Conservation (phyloP, 2,329 filamentous ascomycete genomes). For the Colletotrichum acutatum region DNA sequence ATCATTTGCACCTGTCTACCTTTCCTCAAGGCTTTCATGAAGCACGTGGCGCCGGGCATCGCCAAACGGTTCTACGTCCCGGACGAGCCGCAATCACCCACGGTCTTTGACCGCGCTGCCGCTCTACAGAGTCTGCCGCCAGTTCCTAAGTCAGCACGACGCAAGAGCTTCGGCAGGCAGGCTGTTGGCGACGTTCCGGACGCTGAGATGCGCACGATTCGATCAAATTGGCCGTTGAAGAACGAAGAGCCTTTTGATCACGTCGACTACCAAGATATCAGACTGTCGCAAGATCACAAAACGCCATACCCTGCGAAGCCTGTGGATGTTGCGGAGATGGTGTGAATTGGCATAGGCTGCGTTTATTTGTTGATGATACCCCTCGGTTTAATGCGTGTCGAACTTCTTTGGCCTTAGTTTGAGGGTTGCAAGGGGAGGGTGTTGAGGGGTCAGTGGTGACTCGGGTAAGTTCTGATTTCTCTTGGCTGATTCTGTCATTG, state of each 20-base stretch:
- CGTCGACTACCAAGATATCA: background rate
- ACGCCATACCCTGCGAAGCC: background rate
- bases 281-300: background rate
- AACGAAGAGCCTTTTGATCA: slow-evolving; percentile 7
- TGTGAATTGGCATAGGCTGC: background rate
- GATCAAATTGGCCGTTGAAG: slow-evolving; percentile 10
- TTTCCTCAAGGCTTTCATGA: slow-evolving; percentile 29
- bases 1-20: slow-evolving; percentile 35
- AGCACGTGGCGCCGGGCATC: slow-evolving; percentile 4
- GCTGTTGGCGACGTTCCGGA: slow-evolving; percentile 6
- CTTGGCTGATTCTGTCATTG: background rate
- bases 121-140: slow-evolving; percentile 12
- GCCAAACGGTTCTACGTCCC: background rate
- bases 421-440: background rate
- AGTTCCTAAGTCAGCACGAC: background rate
- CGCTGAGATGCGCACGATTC: background rate
- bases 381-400: background rate
- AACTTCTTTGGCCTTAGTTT: background rate
- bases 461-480: background rate
- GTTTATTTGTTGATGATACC: slow-evolving; percentile 13
- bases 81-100: slow-evolving; percentile 16
- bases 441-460: background rate
- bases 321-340: slow-evolving; percentile 23
- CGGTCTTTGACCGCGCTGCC: slow-evolving; percentile 23
- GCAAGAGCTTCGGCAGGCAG: slow-evolving; percentile 20